Evolutionary conservation across 176 grass and related monocot species (phyloP), one percentile per base, ranked within the genome.

Genomic region (Elaeis guineensis): DNA sequence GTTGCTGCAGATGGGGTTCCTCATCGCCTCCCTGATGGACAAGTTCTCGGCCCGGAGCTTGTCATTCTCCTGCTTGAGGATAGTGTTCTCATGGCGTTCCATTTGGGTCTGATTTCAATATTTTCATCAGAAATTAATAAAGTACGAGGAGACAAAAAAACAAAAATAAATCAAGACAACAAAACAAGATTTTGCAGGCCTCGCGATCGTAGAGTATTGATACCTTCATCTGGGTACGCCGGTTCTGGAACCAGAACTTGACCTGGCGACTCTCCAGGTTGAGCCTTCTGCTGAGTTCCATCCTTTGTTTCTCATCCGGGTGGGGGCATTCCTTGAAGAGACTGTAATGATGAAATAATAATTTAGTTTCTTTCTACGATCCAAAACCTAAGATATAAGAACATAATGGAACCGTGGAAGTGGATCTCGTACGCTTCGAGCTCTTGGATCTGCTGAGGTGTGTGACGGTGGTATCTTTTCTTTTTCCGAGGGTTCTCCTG

Each of bases 181-280:
- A 44, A 44, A 12, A 12, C 35, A 9, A 12, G 2, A 14, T 14
- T 44, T 44, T 44, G 35, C 9, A 44, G 1, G 35, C 35, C 11
- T 44, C 11, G 11, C 9, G 8, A 44, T 6, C 3, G 35, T 24
- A 55, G 56, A 62, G 32, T 30, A 48, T 26, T 4, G 17, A 51
- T 60, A 96, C 92, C 81, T 97, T 97, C 78, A 80, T 73, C 60
- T 85, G 81, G 20, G 84, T 97, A 24, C 93, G 75, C 0, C 84
- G 71, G 18, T 97, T 97, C 84, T 97, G 93, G 76, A 97, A 97
- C 93, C 87, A 97, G 78, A 97, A 97, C 84, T 97, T 97, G 80
- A 97, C 73, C 87, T 97, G 93, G 8, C 67, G 76, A 54, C 51
- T 71, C 25, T 76, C 76, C 63, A 97, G 66, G 75, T 63, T 62